Evolutionary conservation across 1,284 basidiomycete species (phyloP).

Genomic region (Melanopsichium pennsylvanicum): DNA sequence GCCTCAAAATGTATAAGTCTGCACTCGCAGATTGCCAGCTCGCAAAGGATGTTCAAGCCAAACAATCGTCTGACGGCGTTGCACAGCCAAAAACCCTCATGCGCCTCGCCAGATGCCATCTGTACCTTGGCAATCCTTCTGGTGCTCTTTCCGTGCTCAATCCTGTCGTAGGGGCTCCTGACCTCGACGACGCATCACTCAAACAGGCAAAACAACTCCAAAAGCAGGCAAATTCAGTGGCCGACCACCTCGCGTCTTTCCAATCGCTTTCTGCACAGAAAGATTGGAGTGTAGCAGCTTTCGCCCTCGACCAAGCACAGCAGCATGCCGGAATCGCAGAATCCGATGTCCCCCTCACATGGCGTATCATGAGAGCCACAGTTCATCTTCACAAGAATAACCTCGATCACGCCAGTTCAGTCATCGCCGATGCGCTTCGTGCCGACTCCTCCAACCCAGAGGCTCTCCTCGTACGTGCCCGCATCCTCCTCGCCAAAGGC

Average conservation of each 20-base stretch:
- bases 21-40: conserved; percentile 81
- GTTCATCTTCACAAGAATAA: conserved; percentile 52
- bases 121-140: conserved; percentile 52
- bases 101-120: conserved; percentile 56
- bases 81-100: conserved; percentile 56
- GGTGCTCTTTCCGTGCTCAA: conserved; percentile 38
- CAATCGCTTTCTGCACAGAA: conserved; percentile 73
- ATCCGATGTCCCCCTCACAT: conserved; percentile 39
- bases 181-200: conserved; percentile 22
- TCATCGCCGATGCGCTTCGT: conserved; percentile 76
- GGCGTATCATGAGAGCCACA: conserved; percentile 45
- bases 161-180: conserved; percentile 12
- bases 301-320: conserved; percentile 59
- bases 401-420: conserved; percentile 50
- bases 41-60: conserved; percentile 73
- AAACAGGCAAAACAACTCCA: conserved; percentile 47
- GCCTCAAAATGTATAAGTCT: conserved; percentile 76
- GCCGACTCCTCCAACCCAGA: conserved; percentile 79
- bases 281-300: conserved; percentile 67
- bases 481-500: conserved; percentile 78
- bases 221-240: conserved; percentile 44
- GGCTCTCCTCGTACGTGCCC: conserved; percentile 78
- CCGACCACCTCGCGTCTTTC: conserved; percentile 69
- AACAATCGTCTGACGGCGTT: conserved; percentile 20
- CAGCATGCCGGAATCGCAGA: conserved; percentile 39